Base-by-base conservation (phyloP, 768 basidiomycete genomes). In the Boletus rubropictus region DNA sequence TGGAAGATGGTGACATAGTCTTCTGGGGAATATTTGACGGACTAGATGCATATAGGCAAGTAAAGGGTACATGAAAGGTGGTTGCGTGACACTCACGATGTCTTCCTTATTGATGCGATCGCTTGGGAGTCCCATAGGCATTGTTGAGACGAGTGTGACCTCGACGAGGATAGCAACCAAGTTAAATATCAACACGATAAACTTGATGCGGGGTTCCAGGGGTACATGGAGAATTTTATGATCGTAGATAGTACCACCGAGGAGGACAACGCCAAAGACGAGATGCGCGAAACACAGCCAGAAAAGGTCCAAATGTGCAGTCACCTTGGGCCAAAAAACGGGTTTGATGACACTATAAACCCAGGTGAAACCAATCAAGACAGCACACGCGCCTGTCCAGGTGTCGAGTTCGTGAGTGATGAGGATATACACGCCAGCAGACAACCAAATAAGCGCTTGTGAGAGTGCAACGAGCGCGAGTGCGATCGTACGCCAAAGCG, bases 1-100 rank as follows among this genome's bases (percentile, higher is more conserved):
- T 77, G 75, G 69, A 77, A 79, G 12, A 91, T 71, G 1, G 80
- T 69, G 1, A 82, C 81, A 57, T 89, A 89, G 54, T 90, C 88
- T 59, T 91, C 89, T 0, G 81, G 84, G 2, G 63, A 63, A 51
- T 56, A 46, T 33, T 61, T 67, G 46, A 61, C 44, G 21, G 31
- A 67, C 63, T 65, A 21, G 40, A 32, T 1, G 29, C 14, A 40
- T 45, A 37, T 28, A 49, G 0, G n/a, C 44, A 28, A 33, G 21
- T 42, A 51, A 39, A 39, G 0, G 5, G 17, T 2, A 20, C 9
- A 32, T 29, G 27, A 37, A 33, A 38, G 39, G 2, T 43, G 12
- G 44, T 5, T 14, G 41, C 6, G 17, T 15, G 28, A 32, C 1
- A 70, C 83, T 59, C 54, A 87, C 88, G 55, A 89, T 84, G 18